phyloP scores from a whole-genome alignment of 768 basidiomycete genomes.

The Royoungia palumana region DNA sequence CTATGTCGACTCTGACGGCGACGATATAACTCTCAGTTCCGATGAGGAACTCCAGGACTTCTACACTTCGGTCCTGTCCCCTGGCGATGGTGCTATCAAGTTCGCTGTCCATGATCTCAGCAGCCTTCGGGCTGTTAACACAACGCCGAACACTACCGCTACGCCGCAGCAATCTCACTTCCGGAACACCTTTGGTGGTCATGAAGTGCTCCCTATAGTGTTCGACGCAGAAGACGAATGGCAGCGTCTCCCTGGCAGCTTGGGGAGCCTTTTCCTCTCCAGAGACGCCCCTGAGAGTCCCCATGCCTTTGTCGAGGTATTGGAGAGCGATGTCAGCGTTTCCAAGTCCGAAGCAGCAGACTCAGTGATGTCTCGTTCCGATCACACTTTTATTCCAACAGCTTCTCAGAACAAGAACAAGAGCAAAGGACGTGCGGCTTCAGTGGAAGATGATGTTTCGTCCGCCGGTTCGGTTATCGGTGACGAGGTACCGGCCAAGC shows the following conservation, averaged over 20 bases:
- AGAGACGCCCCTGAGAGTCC: constrained; percentile 39
- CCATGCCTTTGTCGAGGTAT: constrained; percentile 63
- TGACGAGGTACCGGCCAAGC: constrained; percentile 48
- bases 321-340: constrained; percentile 41
- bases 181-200: constrained; percentile 60
- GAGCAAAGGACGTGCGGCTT: constrained; percentile 31
- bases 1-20: constrained; percentile 70
- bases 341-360: constrained; percentile 31
- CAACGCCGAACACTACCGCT: constrained; percentile 32
- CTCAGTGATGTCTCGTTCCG: constrained; percentile 29
- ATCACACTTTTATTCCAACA: constrained; percentile 15
- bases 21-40: constrained; percentile 74
- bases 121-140: constrained; percentile 31
- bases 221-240: constrained; percentile 59
- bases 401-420: constrained; percentile 47
- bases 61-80: constrained; percentile 40
- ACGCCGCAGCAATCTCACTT: constrained; percentile 36
- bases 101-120: constrained; percentile 62
- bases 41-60: constrained; percentile 76
- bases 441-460: constrained; percentile 32
- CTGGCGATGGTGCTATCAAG: constrained; percentile 40
- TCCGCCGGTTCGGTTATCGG: constrained; percentile 43
- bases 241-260: constrained; percentile 49
- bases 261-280: constrained; percentile 41
- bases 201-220: constrained; percentile 42